Conservation (phyloP, 2,329 filamentous ascomycete species). For the Diaporthe ampelina region DNA sequence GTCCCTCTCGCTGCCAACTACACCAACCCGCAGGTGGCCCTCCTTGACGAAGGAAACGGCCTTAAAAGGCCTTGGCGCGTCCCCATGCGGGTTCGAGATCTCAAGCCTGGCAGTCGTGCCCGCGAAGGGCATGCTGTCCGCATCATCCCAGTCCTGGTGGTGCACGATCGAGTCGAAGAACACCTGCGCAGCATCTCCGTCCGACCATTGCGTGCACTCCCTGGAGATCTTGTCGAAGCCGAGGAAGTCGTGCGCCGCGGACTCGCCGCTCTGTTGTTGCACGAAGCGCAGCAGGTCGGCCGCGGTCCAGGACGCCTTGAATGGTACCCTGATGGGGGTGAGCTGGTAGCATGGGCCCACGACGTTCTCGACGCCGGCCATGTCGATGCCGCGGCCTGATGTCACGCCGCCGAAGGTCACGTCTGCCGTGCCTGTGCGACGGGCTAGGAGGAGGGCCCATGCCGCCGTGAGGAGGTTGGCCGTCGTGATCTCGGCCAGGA, state of each 20-base stretch:
- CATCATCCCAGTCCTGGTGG: constrained; percentile 56
- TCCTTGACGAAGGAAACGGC: constrained; percentile 58
- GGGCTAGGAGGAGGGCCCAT: constrained; percentile 58
- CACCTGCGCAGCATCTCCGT: constrained; percentile 19
- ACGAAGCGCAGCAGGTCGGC: constrained; percentile 51
- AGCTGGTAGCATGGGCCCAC: constrained; percentile 62
- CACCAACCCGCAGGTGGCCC: constrained; percentile 57
- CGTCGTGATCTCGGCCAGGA: constrained; percentile 55
- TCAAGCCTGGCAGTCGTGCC: constrained; percentile 48
- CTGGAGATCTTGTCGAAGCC: constrained; percentile 52
- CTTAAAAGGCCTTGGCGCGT: constrained; percentile 58
- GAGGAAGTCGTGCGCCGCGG: constrained; percentile 52
- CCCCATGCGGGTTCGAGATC: constrained; percentile 54
- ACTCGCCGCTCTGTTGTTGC: constrained; percentile 50
- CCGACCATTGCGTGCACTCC: constrained; percentile 53
- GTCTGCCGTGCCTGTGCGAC: constrained; percentile 50
- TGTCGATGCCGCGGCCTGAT: constrained; percentile 56
- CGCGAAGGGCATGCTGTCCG: constrained; percentile 59
- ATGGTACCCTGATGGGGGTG: constrained; percentile 57
- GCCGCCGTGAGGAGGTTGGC: constrained; percentile 58
- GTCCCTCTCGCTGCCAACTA: constrained; percentile 59
- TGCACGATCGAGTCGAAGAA: constrained; percentile 54
- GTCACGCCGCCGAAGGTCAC: constrained; percentile 59
- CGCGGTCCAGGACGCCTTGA: constrained; percentile 51
- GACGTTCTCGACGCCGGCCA: constrained; percentile 53